Percentiles rank a stretch among this genome's conserved stretches.
Conservation (phyloP, 441 rosid genomes). For the Aquilaria agallochum region DNA sequence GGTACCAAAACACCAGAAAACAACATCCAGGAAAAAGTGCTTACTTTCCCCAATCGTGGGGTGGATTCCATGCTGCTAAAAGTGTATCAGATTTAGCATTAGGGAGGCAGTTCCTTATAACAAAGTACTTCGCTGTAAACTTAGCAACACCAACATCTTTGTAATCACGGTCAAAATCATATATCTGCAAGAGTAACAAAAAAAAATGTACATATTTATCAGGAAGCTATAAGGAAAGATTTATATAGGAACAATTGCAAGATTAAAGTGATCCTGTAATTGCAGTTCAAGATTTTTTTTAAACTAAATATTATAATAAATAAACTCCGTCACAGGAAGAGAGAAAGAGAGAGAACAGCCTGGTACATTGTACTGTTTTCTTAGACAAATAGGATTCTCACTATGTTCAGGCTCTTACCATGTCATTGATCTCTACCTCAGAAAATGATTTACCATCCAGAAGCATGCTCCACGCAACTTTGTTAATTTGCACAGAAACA, state of each 20-base stretch:
- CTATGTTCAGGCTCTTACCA: slow-evolving; percentile 47
- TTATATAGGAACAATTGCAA: slow-evolving; percentile 1
- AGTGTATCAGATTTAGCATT: slow-evolving; percentile 87
- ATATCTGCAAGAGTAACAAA: slow-evolving; percentile 45
- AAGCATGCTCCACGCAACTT: slow-evolving; percentile 96
- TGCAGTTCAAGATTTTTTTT: too few species aligned
- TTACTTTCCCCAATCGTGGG: slow-evolving; percentile 96
- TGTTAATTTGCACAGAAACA: slow-evolving; percentile 74
- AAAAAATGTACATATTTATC: slow-evolving; percentile 2
- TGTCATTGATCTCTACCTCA: slow-evolving; percentile 95
- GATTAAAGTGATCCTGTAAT: not conserved
- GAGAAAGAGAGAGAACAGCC: not conserved
- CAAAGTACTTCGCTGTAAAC: slow-evolving; percentile 74
- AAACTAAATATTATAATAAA: not conserved
- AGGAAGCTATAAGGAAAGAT: not conserved
- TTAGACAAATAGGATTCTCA: slow-evolving; percentile 5
- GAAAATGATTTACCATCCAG: slow-evolving; percentile 95
- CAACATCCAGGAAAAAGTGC: slow-evolving; percentile 18
- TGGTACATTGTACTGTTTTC: slow-evolving; percentile 12
- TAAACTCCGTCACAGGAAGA: not conserved
- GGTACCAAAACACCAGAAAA: not conserved
- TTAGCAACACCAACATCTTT: slow-evolving; percentile 88
- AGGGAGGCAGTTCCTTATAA: slow-evolving; percentile 76
- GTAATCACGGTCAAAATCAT: slow-evolving; percentile 96
- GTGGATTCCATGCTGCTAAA: slow-evolving; percentile 94